Percentiles rank a stretch among this genome's conserved stretches.
These are phyloP conservation scores for Eucalyptus coolabah DNA, from an alignment of 345 rosid species.

Conservation along the genomic window DNA sequence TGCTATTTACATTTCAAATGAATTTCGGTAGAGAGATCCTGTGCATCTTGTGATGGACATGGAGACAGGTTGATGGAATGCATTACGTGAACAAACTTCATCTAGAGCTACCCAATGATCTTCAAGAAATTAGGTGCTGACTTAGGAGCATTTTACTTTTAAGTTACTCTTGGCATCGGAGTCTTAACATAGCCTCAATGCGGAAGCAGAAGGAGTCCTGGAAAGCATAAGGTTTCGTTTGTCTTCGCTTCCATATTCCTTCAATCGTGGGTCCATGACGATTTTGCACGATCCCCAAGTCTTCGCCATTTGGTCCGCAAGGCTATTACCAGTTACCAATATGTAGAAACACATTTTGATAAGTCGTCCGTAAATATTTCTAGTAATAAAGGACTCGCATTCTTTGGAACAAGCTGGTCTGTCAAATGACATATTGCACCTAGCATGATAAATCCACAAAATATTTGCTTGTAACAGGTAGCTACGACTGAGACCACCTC, in stretches of 20 bases:
- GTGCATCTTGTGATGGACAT: not conserved
- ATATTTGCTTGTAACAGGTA: not conserved
- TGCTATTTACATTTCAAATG: not conserved
- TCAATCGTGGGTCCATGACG: conserved; percentile 32
- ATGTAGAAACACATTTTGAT: conserved; percentile 5
- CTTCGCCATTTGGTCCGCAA: conserved; percentile 46
- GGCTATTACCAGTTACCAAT: conserved; percentile 60
- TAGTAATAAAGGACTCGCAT: not conserved
- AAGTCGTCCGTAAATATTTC: not conserved
- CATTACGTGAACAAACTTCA: not conserved
- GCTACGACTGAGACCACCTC: not conserved
- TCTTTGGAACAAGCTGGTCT: not conserved
- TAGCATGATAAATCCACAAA: not conserved
- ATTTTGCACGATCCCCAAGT: conserved; percentile 53
- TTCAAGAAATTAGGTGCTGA: not conserved
- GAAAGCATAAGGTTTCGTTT: not conserved
- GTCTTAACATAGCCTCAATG: not conserved
- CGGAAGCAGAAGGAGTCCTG: not conserved
- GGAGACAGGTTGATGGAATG: not conserved
- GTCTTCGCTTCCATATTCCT: conserved; percentile 10
- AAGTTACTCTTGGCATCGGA: not conserved
- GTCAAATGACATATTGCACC: not conserved
- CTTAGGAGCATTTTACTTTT: not conserved
- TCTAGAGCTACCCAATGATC: not conserved
- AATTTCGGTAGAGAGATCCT: not conserved